Evolutionary conservation across 306 rosid genomes (phyloP), one percentile per base, ranked within the genome.

Genomic region (Pueraria montana): DNA sequence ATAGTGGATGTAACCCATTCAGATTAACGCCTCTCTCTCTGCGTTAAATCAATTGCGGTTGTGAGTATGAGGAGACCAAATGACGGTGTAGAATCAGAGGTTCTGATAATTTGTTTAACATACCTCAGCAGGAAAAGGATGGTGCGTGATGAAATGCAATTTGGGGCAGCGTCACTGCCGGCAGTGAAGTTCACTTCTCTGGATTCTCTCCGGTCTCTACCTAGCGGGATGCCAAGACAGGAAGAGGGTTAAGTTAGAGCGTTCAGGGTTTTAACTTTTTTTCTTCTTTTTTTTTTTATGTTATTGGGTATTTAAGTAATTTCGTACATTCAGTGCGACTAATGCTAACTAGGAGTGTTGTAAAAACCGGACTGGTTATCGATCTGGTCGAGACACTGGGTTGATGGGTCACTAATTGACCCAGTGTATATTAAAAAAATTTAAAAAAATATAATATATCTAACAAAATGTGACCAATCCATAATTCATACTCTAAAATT

Each of bases 1-100:
- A 56, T 46, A 68, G 9, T 45, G 87, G 43, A 74, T 6, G 72
- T 74, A 84, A 74, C 84, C 84, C 87, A 84, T 84, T 58, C 84
- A 65, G 74, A 68, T 32, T 52, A 30, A 18, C 43, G 18, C 30
- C n/a, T 5, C 67, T 27, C 18, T 14, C 72, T 12, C 49, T 66
- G 26, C 13, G 14, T 8, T 8, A 8, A 34, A 65, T 0, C 14
- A 65, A 32, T 34, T 65, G 46, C 3, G n/a, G 48, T 8, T 63
- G 43, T 7, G 18, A 14, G 69, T 34, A 6, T 27, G 43, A 63
- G 43, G 68, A 34, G 40, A 34, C 40, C 7, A 34, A 34, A 34
- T 5, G 40, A 27, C 13, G 11, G 42, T 30, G 21, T 0, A 16
- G 45, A 64, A 34, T 17, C 6, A 2, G 18, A 63, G 7, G 3